These are phyloP conservation scores for Tricholomella constricta DNA, from an alignment of 768 basidiomycete genomes.

Conservation along the genomic window DNA sequence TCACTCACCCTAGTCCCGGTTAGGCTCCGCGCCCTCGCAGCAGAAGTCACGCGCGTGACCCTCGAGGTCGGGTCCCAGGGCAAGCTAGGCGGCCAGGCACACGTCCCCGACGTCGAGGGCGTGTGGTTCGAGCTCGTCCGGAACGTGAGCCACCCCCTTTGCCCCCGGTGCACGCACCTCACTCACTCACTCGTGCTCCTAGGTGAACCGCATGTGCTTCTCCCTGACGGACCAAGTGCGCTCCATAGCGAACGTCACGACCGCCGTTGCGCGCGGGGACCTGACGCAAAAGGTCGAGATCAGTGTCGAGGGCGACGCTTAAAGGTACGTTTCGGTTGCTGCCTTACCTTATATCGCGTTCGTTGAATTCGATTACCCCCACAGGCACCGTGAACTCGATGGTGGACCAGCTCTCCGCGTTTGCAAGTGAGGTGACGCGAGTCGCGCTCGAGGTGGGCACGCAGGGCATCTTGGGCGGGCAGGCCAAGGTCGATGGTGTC, in stretches of 20 bases:
- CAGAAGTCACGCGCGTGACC: conserved; percentile 84
- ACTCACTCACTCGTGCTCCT: background rate
- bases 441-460: conserved; percentile 91
- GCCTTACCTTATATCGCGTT: background rate
- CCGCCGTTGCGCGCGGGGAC: conserved; percentile 89
- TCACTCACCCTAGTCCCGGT: conserved; percentile 37
- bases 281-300: conserved; percentile 93
- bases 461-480: conserved; percentile 87
- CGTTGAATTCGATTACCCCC: background rate
- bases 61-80: conserved; percentile 88
- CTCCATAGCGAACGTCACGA: conserved; percentile 83
- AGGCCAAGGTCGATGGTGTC: conserved; percentile 87
- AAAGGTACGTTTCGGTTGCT: conserved; percentile 40
- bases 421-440: conserved; percentile 80
- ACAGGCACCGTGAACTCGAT: conserved; percentile 85
- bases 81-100: conserved; percentile 85
- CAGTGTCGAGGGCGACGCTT: conserved; percentile 79
- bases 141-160: conserved; percentile 50
- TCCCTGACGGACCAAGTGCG: conserved; percentile 81
- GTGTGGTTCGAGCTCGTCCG: conserved; percentile 84
- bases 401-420: conserved; percentile 88
- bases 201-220: conserved; percentile 82
- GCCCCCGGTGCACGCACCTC: no score
- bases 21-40: conserved; percentile 64
- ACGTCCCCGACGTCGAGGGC: conserved; percentile 89